Evolutionary conservation across 371 early-diverging fungal genomes (phyloP).

Genomic region (Zopfochytrium polystomum): DNA sequence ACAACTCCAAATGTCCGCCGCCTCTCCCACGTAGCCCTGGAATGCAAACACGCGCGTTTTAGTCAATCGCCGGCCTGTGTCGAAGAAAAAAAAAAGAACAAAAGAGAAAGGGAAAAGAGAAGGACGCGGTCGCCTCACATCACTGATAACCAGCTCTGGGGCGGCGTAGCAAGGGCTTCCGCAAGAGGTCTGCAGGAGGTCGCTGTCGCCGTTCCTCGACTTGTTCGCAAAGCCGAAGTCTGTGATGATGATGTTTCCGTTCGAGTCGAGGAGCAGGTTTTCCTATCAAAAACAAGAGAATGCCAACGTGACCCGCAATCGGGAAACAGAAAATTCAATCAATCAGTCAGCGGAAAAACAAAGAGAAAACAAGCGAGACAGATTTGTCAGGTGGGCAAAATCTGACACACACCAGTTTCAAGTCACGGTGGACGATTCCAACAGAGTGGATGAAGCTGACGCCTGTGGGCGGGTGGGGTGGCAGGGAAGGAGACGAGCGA

Average conservation of each 20-base stretch:
- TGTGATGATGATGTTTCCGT: conserved; percentile 89
- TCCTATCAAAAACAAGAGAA: conserved; percentile 41
- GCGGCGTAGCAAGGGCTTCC: conserved; percentile 98
- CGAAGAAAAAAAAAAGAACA: conserved; percentile 2
- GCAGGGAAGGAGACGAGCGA: conserved; percentile 18
- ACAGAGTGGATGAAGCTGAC: conserved; percentile 58
- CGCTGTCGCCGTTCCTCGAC: no score
- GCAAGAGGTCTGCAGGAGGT: conserved; percentile 83
- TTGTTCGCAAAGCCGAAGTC: conserved; percentile 99
- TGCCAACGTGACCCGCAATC: no score
- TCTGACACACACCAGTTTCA: conserved; percentile 54
- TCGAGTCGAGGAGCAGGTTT: conserved; percentile 81
- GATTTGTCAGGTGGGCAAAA: conserved; percentile 1
- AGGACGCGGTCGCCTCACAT: conserved; percentile 49
- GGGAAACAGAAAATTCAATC: not conserved
- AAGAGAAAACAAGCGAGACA: not conserved
- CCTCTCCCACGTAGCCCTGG: conserved; percentile 85
- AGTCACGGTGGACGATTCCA: conserved; percentile 60
- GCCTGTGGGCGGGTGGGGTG: conserved; percentile 2
- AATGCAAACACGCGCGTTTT: no score
- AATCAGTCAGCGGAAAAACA: not conserved
- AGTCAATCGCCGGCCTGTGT: no score
- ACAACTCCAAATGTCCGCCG: conserved; percentile 93
- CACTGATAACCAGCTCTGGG: conserved; percentile 92
- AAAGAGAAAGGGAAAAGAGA: not conserved